Percentiles rank a stretch among this genome's conserved stretches.
phyloP scores from a whole-genome alignment of 192 early-diverging fungal species.

The Gigaspora rosea region DNA sequence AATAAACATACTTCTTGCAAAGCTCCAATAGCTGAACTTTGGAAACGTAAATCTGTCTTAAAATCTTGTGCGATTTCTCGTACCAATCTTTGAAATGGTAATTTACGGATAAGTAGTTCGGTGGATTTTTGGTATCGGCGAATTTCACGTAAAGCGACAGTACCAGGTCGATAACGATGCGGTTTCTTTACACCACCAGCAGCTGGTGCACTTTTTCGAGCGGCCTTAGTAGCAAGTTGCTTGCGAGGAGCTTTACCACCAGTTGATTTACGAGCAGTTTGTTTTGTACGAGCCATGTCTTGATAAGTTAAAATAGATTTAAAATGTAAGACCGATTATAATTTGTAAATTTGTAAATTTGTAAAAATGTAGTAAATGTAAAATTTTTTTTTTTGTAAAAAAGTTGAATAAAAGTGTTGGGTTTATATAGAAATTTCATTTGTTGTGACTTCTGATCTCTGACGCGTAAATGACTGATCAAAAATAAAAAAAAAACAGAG shows the following conservation, averaged over 20 bases:
- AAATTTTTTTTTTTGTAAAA: too few relatives aligned
- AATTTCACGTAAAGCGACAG: conserved; percentile 90
- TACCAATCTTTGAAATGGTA: conserved; percentile 94
- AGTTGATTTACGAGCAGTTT: conserved; percentile 98
- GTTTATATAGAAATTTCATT: too few relatives aligned
- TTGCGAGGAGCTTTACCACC: conserved; percentile 99
- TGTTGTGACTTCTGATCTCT: too few relatives aligned
- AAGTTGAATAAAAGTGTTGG: too few relatives aligned
- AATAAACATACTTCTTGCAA: conserved; percentile 97
- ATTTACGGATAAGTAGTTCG: conserved; percentile 91
- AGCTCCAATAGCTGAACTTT: conserved; percentile 98
- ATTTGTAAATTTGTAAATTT: too few relatives aligned
- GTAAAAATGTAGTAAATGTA: too few relatives aligned
- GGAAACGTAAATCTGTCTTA: conserved; percentile 99
- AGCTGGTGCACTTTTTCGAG: conserved; percentile 92
- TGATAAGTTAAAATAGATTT: too few relatives aligned
- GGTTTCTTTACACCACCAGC: conserved; percentile 95
- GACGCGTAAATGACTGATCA: too few relatives aligned
- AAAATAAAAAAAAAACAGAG: too few relatives aligned
- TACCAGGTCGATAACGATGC: conserved; percentile 86
- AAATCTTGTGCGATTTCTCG: conserved; percentile 99
- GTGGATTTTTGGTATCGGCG: conserved; percentile 96
- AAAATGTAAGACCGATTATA: too few relatives aligned
- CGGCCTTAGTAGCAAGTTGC: conserved; percentile 94
- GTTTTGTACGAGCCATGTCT: conserved; percentile 66